A percentile compares a stretch with the other conserved stretches of the same genome.
These are phyloP conservation scores for Vitis rupestris DNA, from an alignment of 164 flowering plant species.

Conservation along the genomic window DNA sequence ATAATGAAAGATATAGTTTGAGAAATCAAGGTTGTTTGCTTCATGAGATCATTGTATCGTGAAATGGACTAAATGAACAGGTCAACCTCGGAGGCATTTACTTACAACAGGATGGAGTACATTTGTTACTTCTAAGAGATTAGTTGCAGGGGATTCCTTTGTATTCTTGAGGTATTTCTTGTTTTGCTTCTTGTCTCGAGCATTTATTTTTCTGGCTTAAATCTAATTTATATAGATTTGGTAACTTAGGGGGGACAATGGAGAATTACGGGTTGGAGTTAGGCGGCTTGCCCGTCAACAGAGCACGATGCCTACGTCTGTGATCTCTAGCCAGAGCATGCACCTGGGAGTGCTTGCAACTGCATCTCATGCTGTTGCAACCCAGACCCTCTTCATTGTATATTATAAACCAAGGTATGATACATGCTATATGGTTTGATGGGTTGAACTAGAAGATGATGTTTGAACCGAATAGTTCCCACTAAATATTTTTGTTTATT, in stretches of 20 bases:
- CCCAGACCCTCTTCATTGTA: conserved; percentile 68
- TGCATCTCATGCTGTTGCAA: conserved; percentile 81
- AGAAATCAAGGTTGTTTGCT: background rate
- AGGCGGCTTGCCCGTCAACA: conserved; percentile 66
- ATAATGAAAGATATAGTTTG: background rate
- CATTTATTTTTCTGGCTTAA: background rate
- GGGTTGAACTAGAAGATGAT: background rate
- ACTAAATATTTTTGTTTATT: background rate
- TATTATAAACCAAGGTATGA: conserved; percentile 86
- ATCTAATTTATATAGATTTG: conserved; percentile 2
- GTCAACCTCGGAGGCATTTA: conserved; percentile 94
- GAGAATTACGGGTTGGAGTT: conserved; percentile 83
- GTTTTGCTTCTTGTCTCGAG: background rate
- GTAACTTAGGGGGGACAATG: conserved; percentile 69
- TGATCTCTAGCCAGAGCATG: conserved; percentile 94
- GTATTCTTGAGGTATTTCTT: conserved; percentile 73
- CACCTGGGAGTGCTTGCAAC: conserved; percentile 95
- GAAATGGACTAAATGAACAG: conserved; percentile 30
- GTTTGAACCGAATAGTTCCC: background rate
- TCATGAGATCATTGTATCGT: background rate
- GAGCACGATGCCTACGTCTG: conserved; percentile 81
- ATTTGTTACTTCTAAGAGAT: conserved; percentile 86
- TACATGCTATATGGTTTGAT: background rate
- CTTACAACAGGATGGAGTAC: conserved; percentile 98
- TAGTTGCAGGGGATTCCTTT: conserved; percentile 92